Conservation (phyloP, 1,284 basidiomycete genomes). For the Cystobasidiaceae sp. region DNA sequence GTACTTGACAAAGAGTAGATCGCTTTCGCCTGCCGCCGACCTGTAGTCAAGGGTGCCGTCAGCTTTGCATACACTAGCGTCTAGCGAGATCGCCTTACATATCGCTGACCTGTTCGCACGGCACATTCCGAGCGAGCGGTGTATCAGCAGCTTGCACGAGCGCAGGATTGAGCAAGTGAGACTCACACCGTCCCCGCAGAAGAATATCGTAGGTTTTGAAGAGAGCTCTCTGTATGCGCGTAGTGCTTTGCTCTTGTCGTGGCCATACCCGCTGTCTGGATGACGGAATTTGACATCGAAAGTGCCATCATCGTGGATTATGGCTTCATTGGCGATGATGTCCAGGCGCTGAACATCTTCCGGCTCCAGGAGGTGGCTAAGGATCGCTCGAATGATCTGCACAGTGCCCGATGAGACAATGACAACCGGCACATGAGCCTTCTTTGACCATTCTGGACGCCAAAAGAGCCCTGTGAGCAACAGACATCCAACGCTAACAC, state of each 20-base stretch:
- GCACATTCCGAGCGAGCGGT: background rate
- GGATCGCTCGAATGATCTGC: conserved; percentile 79
- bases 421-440: conserved; percentile 71
- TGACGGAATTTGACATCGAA: conserved; percentile 87
- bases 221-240: conserved; percentile 70
- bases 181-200: conserved; percentile 85
- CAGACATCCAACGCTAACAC: conserved; percentile 1
- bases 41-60: conserved; percentile 54
- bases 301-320: conserved; percentile 57
- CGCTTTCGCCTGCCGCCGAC: conserved; percentile 80
- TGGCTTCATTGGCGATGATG: conserved; percentile 83
- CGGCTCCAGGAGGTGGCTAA: conserved; percentile 69
- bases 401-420: conserved; percentile 93
- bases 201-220: conserved; percentile 71
- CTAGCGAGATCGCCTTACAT: background rate
- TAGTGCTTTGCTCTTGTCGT: conserved; percentile 89
- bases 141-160: conserved; percentile 18
- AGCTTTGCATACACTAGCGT: background rate
- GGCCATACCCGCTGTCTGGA: conserved; percentile 75
- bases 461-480: conserved; percentile 26
- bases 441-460: conserved; percentile 21
- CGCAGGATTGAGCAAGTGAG: conserved; percentile 42
- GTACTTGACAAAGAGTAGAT: conserved; percentile 79
- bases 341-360: conserved; percentile 69
- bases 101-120: background rate